These are phyloP conservation scores for Parascedosporium putredinis DNA, from an alignment of 2,329 filamentous ascomycete genomes.

Conservation along the genomic window DNA sequence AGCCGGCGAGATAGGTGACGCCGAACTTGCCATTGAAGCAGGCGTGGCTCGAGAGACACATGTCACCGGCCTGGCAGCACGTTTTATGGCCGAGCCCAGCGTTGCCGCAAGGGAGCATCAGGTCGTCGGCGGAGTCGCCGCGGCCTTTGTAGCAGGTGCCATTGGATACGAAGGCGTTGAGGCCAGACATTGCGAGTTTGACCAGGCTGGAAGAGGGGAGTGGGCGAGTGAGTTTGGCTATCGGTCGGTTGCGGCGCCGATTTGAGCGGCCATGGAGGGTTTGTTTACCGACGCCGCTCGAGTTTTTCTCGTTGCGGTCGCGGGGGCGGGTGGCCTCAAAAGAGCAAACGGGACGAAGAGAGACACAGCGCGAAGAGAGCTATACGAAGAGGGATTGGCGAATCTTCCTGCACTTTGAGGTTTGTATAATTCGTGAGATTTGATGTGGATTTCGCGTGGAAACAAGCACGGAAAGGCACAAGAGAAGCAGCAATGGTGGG, in stretches of 20 bases:
- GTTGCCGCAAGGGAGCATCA: constrained; percentile 24
- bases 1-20: constrained; percentile 27
- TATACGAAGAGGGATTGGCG: too few relatives aligned
- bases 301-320: too few relatives aligned
- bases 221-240: too few relatives aligned
- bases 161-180: constrained; percentile 20
- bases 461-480: background rate
- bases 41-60: constrained; percentile 20
- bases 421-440: background rate
- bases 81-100: constrained; percentile 18
- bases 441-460: background rate
- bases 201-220: background rate
- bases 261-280: too few relatives aligned
- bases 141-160: constrained; percentile 21
- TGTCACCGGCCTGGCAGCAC: constrained; percentile 22
- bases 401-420: too few relatives aligned
- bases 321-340: too few relatives aligned
- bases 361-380: too few relatives aligned
- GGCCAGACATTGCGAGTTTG: constrained; percentile 11
- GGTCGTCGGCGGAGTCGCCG: constrained; percentile 11
- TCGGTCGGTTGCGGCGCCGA: too few relatives aligned
- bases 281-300: too few relatives aligned
- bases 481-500: background rate
- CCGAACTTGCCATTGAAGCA: constrained; percentile 17
- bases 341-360: too few relatives aligned